A percentile compares a stretch with the other conserved stretches of the same genome.
Conservation (phyloP, 2,329 filamentous ascomycete genomes). For the Atkinsonella hypoxylon region DNA sequence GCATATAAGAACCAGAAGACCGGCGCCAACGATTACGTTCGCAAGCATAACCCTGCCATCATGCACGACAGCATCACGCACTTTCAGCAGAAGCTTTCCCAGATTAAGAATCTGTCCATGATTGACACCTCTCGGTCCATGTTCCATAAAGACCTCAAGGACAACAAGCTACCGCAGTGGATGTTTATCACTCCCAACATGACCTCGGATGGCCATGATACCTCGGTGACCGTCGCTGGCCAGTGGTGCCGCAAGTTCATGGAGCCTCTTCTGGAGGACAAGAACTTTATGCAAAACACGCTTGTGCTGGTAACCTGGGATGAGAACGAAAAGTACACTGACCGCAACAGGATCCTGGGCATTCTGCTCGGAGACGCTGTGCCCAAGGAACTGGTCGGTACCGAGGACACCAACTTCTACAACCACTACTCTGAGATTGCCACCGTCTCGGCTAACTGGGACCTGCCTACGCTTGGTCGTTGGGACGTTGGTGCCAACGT, state of each 20-base stretch:
- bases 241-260: slow-evolving; percentile 57
- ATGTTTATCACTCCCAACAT: slow-evolving; percentile 64
- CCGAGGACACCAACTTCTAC: slow-evolving; percentile 57
- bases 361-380: slow-evolving; percentile 68
- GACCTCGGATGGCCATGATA: slow-evolving; percentile 68
- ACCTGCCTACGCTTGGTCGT: slow-evolving; percentile 54
- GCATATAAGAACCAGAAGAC: slow-evolving; percentile 53
- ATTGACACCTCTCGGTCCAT: slow-evolving; percentile 30
- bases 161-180: slow-evolving; percentile 56
- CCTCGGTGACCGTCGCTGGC: slow-evolving; percentile 55
- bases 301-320: slow-evolving; percentile 70
- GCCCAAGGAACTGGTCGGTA: slow-evolving; percentile 50
- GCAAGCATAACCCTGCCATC: slow-evolving; percentile 65
- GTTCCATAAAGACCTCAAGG: slow-evolving; percentile 56
- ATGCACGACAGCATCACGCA: slow-evolving; percentile 54
- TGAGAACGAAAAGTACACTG: slow-evolving; percentile 58
- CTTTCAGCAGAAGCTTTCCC: slow-evolving; percentile 45
- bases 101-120: slow-evolving; percentile 58
- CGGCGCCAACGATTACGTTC: slow-evolving; percentile 62
- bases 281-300: slow-evolving; percentile 63
- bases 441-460: slow-evolving; percentile 60
- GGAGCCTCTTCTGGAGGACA: slow-evolving; percentile 54
- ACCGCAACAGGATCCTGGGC: slow-evolving; percentile 56
- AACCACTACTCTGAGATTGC: slow-evolving; percentile 60
- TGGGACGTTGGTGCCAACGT: slow-evolving; percentile 65